Evolutionary conservation across 352 stramenopile genomes (phyloP).

Genomic region (Globisporangium emineosum): DNA sequence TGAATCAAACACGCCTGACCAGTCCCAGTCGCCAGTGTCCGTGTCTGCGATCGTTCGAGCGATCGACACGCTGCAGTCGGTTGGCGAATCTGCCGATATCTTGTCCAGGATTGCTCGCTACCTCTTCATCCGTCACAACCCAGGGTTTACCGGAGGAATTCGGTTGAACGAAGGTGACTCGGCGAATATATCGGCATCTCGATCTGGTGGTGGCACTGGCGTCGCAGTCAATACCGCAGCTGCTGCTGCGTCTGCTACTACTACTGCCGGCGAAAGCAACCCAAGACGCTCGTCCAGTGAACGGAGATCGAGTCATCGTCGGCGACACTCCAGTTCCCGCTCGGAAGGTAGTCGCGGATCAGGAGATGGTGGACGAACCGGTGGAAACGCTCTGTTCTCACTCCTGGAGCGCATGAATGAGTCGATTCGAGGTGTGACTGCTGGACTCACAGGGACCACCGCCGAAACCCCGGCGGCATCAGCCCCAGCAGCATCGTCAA

Average conservation of each 20-base stretch:
- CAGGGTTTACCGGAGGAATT: slow-evolving; percentile 6
- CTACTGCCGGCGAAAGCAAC: background rate
- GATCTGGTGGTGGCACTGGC: background rate
- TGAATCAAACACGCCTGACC: background rate
- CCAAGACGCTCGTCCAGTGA: background rate
- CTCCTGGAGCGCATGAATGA: slow-evolving; percentile 25
- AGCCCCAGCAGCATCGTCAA: background rate
- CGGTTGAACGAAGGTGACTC: slow-evolving; percentile 11
- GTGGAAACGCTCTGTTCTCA: slow-evolving; percentile 16
- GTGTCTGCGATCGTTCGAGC: slow-evolving; percentile 32
- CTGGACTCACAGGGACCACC: background rate
- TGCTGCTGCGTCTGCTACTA: background rate
- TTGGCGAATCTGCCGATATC: slow-evolving; percentile 50
- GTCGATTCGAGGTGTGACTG: slow-evolving; percentile 18
- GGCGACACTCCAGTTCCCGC: slow-evolving; percentile 9
- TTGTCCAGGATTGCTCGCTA: slow-evolving; percentile 47
- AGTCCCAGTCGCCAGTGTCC: slow-evolving; percentile 1
- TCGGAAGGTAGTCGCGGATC: slow-evolving; percentile 5
- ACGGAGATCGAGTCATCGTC: slow-evolving; percentile 17
- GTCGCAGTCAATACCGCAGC: background rate
- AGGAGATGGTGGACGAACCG: background rate
- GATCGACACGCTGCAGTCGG: slow-evolving; percentile 52
- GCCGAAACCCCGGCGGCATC: background rate
- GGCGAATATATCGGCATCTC: background rate
- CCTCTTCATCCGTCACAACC: slow-evolving; percentile 43